phyloP scores from a whole-genome alignment of 352 stramenopile species.

The Globisporangium barbulae region DNA sequence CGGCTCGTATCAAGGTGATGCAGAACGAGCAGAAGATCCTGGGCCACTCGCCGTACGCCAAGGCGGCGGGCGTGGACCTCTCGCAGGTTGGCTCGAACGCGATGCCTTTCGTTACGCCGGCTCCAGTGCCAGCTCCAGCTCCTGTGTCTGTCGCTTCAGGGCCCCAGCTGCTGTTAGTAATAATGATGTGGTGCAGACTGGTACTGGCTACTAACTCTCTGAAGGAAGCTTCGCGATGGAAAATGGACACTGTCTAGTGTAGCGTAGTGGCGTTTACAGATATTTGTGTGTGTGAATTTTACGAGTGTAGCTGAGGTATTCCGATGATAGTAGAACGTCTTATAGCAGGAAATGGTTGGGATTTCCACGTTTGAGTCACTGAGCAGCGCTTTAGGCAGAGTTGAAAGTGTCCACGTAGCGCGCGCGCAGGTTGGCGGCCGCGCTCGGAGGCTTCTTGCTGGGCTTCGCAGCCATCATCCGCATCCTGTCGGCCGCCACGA shows the following conservation, averaged over 20 bases:
- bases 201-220: neutral
- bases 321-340: too few species aligned
- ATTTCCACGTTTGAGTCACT: too few species aligned
- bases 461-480: neutral
- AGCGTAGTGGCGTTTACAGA: too few species aligned
- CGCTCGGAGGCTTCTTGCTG: conserved; percentile 18
- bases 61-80: neutral
- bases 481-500: conserved; percentile 11
- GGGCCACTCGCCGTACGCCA: conserved; percentile 5
- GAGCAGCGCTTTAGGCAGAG: neutral
- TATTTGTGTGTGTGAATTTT: too few species aligned
- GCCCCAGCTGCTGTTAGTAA: neutral
- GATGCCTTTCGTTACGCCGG: neutral
- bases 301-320: too few species aligned
- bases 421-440: conserved; percentile 20
- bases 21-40: conserved; percentile 9
- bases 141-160: neutral
- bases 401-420: conserved; percentile 52
- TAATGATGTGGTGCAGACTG: neutral
- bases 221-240: too few species aligned
- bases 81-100: neutral
- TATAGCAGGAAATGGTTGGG: too few species aligned
- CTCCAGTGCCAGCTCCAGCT: too few species aligned
- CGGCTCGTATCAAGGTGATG: conserved; percentile 7
- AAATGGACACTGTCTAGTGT: too few species aligned